Percentiles rank a stretch among this genome's conserved stretches.
phyloP scores from a whole-genome alignment of 306 rosid genomes.

The Carpinus viminea region DNA sequence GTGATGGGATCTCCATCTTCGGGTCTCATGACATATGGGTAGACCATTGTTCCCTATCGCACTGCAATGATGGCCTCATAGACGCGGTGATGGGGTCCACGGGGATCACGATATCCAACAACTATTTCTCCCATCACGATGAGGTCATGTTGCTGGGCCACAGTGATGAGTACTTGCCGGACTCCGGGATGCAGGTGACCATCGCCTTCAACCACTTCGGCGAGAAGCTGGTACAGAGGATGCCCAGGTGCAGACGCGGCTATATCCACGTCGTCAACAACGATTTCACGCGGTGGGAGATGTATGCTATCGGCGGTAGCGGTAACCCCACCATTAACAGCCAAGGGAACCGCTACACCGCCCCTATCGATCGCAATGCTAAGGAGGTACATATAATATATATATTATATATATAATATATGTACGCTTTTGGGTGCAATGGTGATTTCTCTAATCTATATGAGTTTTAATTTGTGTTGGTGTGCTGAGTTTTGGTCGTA shows the following conservation, averaged over 20 bases:
- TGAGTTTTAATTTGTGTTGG: no score
- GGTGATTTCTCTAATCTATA: no score
- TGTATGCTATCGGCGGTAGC: conserved; percentile 94
- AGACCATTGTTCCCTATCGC: conserved; percentile 81
- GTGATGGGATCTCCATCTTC: conserved; percentile 81
- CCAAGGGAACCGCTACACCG: conserved; percentile 76
- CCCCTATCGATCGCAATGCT: conserved; percentile 56
- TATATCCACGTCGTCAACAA: conserved; percentile 89
- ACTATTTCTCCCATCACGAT: conserved; percentile 74
- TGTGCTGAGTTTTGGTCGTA: no score
- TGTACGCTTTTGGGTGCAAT: no score
- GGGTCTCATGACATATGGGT: conserved; percentile 78
- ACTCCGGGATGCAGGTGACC: conserved; percentile 83
- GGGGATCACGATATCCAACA: conserved; percentile 80
- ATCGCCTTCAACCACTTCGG: conserved; percentile 95
- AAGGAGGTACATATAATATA: conserved; percentile 50
- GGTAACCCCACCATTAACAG: conserved; percentile 78
- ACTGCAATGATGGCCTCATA: conserved; percentile 80
- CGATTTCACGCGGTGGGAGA: conserved; percentile 81
- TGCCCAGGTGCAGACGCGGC: conserved; percentile 87
- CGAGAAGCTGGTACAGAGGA: conserved; percentile 68
- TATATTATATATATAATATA: no score
- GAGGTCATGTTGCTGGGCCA: conserved; percentile 90
- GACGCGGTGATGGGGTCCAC: conserved; percentile 96
- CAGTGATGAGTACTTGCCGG: conserved; percentile 66